Evolutionary conservation across 2,329 filamentous ascomycete genomes (phyloP), one percentile per base, ranked within the genome.

Genomic region (Stromatinia cepivora): DNA sequence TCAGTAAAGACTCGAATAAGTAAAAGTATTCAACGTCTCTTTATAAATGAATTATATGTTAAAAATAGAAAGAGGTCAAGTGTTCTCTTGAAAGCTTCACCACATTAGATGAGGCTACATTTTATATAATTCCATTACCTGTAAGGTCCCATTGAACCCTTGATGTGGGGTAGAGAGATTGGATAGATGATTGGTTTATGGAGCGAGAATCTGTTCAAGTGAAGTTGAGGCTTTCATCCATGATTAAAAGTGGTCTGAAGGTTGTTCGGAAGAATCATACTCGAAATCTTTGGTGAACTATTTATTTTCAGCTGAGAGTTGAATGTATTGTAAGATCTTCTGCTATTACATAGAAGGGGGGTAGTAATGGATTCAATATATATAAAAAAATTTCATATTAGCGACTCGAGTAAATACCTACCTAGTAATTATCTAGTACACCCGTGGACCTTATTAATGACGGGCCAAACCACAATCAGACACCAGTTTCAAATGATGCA

Each of bases 61-160:
- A 10, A 36, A 57, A 52, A 52, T 39, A 25, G 52, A 50, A 67
- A 53, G 66, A 62, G 65, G 66, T 67, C 56, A 62, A 62, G 56
- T 67, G 56, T 67, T 67, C 66, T 62, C 58, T 62, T 13, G 53
- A 22, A 22, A 46, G 28, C 54, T 59, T 20, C 50, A 66, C 39
- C 39, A 34, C 25, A 53, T 28, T 34, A 45, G 59, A 48, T 66
- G 52, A 66, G 63, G 63, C 62, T 65, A 65, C 52, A 61, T 58
- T 58, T 58, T 66, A 56, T 36, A 39, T 28, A 66, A 66, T 53
- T 39, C 10, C n/a, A 39, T 53, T 48, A 39, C 34, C 34, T 65
- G 42, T 52, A 52, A 52, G 62, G 62, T 65, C 62, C 62, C 56
- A 59, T 45, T 28, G 54, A 58, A 58, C 34, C 34, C 42, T 68